phyloP scores from a whole-genome alignment of 2,329 filamentous ascomycete species.

The Colletotrichum tofieldiae region DNA sequence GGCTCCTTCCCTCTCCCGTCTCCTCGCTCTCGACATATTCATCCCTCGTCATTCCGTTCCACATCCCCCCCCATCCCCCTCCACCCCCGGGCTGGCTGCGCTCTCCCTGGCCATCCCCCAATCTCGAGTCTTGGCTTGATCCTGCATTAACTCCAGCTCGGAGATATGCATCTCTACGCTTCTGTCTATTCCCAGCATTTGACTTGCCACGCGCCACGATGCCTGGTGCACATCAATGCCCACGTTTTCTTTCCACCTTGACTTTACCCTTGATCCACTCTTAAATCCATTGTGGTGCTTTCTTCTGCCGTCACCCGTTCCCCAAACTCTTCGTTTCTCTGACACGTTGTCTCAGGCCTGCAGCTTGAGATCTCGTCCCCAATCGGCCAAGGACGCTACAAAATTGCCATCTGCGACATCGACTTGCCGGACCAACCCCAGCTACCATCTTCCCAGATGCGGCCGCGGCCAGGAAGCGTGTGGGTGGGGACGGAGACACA shows the following conservation, averaged over 20 bases:
- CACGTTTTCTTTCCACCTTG: neutral
- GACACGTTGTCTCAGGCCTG: conserved; percentile 40
- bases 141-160: conserved; percentile 12
- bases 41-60: neutral
- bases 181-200: neutral
- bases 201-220: conserved; percentile 11
- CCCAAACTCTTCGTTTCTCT: conserved; percentile 36
- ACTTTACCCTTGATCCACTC: conserved; percentile 17
- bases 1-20: neutral
- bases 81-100: neutral
- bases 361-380: conserved; percentile 32
- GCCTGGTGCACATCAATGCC: conserved; percentile 31
- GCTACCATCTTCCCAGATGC: neutral
- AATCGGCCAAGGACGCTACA: conserved; percentile 13
- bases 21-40: neutral
- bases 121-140: conserved; percentile 28
- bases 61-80: neutral
- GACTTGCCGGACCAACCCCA: conserved; percentile 20
- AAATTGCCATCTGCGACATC: conserved; percentile 24
- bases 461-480: conserved; percentile 11
- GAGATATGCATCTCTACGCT: neutral
- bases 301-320: conserved; percentile 28
- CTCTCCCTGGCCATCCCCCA: conserved; percentile 21
- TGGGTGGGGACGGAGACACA: neutral
- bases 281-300: conserved; percentile 17